These are phyloP conservation scores for Parastagonospora avenae DNA, from an alignment of 2,329 filamentous ascomycete genomes.

Conservation along the genomic window DNA sequence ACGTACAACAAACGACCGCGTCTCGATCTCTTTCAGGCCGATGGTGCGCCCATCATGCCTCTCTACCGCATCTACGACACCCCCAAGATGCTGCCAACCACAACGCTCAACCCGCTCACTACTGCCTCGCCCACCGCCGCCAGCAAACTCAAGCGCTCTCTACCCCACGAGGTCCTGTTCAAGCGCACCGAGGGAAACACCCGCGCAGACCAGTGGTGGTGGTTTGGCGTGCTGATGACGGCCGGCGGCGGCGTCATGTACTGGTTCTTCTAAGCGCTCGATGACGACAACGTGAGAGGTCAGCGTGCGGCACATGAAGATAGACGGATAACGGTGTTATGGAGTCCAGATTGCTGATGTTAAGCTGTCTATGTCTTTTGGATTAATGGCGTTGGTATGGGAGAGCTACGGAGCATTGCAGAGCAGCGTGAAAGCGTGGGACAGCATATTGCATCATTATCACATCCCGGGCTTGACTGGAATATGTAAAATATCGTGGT, in stretches of 20 bases:
- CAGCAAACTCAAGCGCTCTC: constrained; percentile 45
- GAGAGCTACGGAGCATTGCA: no score
- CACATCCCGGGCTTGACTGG: no score
- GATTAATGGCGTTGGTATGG: no score
- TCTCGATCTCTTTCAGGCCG: constrained; percentile 67
- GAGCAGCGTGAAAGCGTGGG: no score
- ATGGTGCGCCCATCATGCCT: constrained; percentile 69
- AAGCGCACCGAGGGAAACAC: constrained; percentile 43
- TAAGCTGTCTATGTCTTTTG: background rate
- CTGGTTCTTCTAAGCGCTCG: constrained; percentile 46
- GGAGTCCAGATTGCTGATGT: background rate
- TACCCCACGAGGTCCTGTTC: constrained; percentile 48
- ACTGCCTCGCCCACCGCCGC: constrained; percentile 41
- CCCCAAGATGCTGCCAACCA: constrained; percentile 72
- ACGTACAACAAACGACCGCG: constrained; percentile 66
- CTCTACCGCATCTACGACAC: constrained; percentile 68
- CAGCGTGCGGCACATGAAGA: background rate
- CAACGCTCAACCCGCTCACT: constrained; percentile 64
- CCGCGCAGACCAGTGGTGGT: constrained; percentile 56
- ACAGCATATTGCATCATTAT: no score
- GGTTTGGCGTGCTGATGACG: constrained; percentile 56
- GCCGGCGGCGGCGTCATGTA: constrained; percentile 56
- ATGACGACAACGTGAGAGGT: background rate
- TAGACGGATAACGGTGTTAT: no score
- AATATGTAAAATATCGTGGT: no score